phyloP scores from a whole-genome alignment of 2,329 filamentous ascomycete genomes.

The Exophiala dermatitidis region DNA sequence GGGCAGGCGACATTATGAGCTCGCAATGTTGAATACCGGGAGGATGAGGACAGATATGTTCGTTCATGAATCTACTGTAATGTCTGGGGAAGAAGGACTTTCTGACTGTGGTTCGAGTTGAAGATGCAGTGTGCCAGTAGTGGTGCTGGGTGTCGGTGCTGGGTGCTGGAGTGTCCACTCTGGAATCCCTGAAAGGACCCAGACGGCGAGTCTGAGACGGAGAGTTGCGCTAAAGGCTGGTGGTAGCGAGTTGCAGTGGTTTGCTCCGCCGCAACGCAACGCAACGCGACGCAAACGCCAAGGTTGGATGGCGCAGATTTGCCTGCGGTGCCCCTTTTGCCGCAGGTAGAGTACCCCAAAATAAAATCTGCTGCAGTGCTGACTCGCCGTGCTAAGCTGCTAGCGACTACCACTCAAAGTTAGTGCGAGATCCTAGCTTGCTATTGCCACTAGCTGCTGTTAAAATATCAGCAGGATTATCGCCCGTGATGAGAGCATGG shows the following conservation, averaged over 20 bases:
- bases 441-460: too few species aligned
- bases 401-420: too few species aligned
- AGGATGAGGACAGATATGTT: conserved; percentile 20
- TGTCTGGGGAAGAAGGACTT: conserved; percentile 4
- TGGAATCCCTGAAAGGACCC: background rate
- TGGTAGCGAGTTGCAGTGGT: background rate
- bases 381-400: background rate
- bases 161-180: background rate
- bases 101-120: background rate
- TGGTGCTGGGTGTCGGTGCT: too few species aligned
- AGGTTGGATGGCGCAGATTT: background rate
- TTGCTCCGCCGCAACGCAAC: background rate
- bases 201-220: background rate
- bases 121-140: background rate
- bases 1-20: conserved; percentile 14
- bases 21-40: conserved; percentile 7
- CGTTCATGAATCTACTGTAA: conserved; percentile 1
- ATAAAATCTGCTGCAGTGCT: background rate
- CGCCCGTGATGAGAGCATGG: too few species aligned
- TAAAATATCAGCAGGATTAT: too few species aligned
- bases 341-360: background rate
- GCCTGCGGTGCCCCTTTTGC: background rate
- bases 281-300: background rate
- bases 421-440: too few species aligned
- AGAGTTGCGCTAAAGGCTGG: too few species aligned